These are phyloP conservation scores for Zygoascus flipseniorum DNA, from an alignment of 805 yeast species.

Conservation along the genomic window DNA sequence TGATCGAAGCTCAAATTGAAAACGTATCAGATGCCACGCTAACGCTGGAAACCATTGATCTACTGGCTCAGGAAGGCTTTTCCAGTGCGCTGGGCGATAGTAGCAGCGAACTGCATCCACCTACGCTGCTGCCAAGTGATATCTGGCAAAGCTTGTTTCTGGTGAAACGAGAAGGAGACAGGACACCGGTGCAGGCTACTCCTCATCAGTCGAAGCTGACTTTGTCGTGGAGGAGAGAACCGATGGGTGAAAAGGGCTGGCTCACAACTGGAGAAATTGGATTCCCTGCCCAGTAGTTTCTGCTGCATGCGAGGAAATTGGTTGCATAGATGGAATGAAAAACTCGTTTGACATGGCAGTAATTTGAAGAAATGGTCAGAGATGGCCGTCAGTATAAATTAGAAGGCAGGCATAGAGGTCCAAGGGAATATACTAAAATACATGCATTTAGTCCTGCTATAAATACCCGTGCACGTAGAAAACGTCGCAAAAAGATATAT, in stretches of 20 bases:
- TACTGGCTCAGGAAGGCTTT: slow-evolving; percentile 21
- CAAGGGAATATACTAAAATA: too few species aligned
- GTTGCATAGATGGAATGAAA: too few species aligned
- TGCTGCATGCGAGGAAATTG: too few species aligned
- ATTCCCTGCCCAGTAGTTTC: background rate
- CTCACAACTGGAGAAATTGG: slow-evolving; percentile 17
- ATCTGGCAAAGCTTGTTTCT: slow-evolving; percentile 22
- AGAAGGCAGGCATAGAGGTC: too few species aligned
- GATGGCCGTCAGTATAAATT: too few species aligned
- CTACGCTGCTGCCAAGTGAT: slow-evolving; percentile 23
- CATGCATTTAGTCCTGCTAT: too few species aligned
- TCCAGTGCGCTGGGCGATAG: background rate
- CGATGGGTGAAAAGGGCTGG: slow-evolving; percentile 29
- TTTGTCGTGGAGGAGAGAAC: slow-evolving; percentile 30
- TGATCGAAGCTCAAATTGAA: slow-evolving; percentile 29
- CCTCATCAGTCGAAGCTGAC: slow-evolving; percentile 12
- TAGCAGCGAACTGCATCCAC: slow-evolving; percentile 8
- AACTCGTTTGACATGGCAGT: background rate
- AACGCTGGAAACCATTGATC: slow-evolving; percentile 23
- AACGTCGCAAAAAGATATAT: too few species aligned
- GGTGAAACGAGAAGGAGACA: slow-evolving; percentile 2
- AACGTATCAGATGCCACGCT: slow-evolving; percentile 23
- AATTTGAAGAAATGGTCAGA: too few species aligned
- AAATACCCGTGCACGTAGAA: too few species aligned
- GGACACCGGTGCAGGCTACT: background rate